Evolutionary conservation across 176 grass and related monocot species (phyloP).

Genomic region (Carex littledalei): DNA sequence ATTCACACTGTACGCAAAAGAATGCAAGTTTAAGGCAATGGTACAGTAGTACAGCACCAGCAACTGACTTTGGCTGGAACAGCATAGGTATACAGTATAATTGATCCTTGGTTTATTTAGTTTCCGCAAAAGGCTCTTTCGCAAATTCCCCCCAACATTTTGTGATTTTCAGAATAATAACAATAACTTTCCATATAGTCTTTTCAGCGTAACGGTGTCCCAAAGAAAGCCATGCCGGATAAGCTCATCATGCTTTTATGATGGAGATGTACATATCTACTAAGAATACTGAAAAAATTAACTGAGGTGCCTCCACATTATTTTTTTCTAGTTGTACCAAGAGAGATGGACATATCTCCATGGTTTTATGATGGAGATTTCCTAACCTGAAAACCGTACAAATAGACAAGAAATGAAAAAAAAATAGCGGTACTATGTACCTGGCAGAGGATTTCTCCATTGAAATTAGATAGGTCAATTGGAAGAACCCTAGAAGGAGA

Average conservation of each 20-base stretch:
- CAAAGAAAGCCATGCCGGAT: not conserved
- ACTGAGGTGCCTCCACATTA: not conserved
- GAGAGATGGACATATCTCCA: not conserved
- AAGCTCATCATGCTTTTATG: no score
- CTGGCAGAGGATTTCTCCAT: slow-evolving; percentile 83
- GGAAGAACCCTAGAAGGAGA: slow-evolving; percentile 82
- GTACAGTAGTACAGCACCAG: not conserved
- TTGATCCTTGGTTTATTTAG: not conserved
- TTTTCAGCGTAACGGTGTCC: not conserved
- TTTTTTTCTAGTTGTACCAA: not conserved
- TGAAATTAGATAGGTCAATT: slow-evolving; percentile 80
- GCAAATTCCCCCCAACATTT: not conserved
- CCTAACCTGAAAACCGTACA: not conserved
- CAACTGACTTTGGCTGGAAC: not conserved
- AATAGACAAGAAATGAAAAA: not conserved
- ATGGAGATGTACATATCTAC: no score
- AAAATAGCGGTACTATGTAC: slow-evolving; percentile 16
- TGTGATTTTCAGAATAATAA: not conserved
- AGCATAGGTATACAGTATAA: not conserved
- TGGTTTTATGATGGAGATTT: not conserved
- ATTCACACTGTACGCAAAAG: not conserved
- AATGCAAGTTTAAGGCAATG: not conserved
- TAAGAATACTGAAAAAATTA: not conserved
- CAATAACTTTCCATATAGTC: not conserved
- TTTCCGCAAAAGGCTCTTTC: not conserved